A percentile compares a stretch with the other conserved stretches of the same genome.
Conservation (phyloP, 257 asterid species). For the Nicotiana obtusifolia region DNA sequence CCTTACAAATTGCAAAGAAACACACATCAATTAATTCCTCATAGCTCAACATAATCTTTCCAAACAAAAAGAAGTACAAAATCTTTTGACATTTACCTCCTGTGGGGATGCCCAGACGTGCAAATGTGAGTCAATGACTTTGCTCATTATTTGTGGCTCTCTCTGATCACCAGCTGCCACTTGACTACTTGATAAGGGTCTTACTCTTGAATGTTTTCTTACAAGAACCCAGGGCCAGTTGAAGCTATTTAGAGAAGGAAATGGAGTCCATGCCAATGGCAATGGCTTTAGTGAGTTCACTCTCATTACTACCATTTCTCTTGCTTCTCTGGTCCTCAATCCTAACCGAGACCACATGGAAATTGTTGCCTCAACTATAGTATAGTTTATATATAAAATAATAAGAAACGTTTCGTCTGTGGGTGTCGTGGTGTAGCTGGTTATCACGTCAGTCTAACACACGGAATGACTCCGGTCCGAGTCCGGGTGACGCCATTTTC, state of each 20-base stretch:
- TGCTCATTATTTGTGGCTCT: constrained; percentile 18
- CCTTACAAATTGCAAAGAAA: constrained; percentile 30
- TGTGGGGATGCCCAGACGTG: constrained; percentile 90
- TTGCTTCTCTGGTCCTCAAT: background rate
- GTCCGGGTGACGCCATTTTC: constrained; percentile 59
- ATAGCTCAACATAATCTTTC: background rate
- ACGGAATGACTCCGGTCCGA: constrained; percentile 92
- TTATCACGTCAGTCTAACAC: constrained; percentile 92
- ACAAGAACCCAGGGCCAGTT: background rate
- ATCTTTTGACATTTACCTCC: constrained; percentile 25
- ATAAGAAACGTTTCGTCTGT: accelerated
- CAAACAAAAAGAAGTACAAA: background rate
- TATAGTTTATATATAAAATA: too few relatives aligned
- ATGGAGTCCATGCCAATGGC: constrained; percentile 25
- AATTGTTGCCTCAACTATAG: background rate
- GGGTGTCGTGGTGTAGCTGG: constrained; percentile 88
- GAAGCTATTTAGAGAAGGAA: constrained; percentile 10
- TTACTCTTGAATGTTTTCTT: constrained; percentile 4
- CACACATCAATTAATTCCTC: background rate
- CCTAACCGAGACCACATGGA: background rate
- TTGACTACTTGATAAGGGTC: constrained; percentile 13
- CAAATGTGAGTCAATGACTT: constrained; percentile 74
- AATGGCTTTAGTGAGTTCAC: constrained; percentile 30
- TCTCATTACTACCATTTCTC: constrained; percentile 13
- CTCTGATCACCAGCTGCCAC: constrained; percentile 27